phyloP scores from a whole-genome alignment of 805 yeast species.

The Wickerhamia fluorescens region DNA sequence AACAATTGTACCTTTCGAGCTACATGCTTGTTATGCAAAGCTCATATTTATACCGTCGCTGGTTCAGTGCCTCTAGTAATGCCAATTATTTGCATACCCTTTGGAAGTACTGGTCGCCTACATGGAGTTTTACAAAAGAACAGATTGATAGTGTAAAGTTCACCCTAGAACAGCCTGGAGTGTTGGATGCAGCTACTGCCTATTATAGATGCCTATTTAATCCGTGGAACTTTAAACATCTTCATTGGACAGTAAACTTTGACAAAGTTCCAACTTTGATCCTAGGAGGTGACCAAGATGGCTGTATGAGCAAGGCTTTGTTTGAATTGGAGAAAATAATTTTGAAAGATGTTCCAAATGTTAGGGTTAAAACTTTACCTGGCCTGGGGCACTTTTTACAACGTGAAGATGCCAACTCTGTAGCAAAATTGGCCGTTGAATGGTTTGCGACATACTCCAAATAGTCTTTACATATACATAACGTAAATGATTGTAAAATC shows the following conservation, averaged over 20 bases:
- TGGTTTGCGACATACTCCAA: too few species aligned
- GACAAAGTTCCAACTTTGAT: constrained; percentile 29
- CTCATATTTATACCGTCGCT: constrained; percentile 14
- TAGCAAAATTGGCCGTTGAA: constrained; percentile 16
- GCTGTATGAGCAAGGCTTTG: constrained; percentile 28
- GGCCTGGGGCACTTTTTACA: constrained; percentile 35
- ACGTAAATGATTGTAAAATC: too few species aligned
- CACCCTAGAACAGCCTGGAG: constrained; percentile 19
- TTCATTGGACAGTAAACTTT: constrained; percentile 17
- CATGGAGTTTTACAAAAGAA: constrained; percentile 21
- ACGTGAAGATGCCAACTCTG: constrained; percentile 27
- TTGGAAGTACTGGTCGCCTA: constrained; percentile 36
- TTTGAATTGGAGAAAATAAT: constrained; percentile 18
- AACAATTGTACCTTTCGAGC: constrained; percentile 26
- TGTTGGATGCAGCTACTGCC: constrained; percentile 29
- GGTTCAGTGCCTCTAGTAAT: constrained; percentile 10
- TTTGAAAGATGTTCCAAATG: constrained; percentile 13
- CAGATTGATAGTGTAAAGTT: constrained; percentile 22
- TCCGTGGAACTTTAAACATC: constrained; percentile 13
- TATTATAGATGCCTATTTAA: constrained; percentile 28
- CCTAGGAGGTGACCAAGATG: constrained; percentile 32
- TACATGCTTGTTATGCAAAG: constrained; percentile 34
- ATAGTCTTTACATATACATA: too few species aligned
- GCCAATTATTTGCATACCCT: constrained; percentile 24
- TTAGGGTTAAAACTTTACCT: constrained; percentile 16